Percentiles rank a stretch among this genome's conserved stretches.
These are phyloP conservation scores for Hirschfeldia incana DNA, from an alignment of 345 rosid genomes.

Conservation along the genomic window DNA sequence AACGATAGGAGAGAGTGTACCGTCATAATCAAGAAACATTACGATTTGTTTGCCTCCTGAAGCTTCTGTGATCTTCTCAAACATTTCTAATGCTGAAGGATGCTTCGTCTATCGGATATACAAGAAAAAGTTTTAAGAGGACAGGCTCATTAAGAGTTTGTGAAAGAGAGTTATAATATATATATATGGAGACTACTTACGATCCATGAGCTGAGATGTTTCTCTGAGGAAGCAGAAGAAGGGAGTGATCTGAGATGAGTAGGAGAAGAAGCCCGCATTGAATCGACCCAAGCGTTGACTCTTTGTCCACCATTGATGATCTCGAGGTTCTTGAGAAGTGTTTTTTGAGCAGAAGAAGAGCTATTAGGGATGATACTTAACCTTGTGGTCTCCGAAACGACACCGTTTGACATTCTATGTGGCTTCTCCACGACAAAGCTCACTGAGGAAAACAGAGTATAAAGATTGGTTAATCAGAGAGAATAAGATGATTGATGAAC, in stretches of 20 bases:
- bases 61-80: slow-evolving; percentile 60
- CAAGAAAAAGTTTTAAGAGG: background rate
- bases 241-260: slow-evolving; percentile 61
- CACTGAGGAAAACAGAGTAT: slow-evolving; percentile 29
- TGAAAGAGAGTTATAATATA: background rate
- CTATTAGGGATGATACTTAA: slow-evolving; percentile 44
- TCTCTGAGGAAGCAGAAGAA: slow-evolving; percentile 44
- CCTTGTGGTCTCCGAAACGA: slow-evolving; percentile 47
- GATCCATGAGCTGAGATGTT: slow-evolving; percentile 55
- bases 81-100: slow-evolving; percentile 84
- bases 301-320: slow-evolving; percentile 60
- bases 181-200: slow-evolving; percentile 41
- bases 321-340: slow-evolving; percentile 56
- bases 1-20: slow-evolving; percentile 95
- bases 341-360: slow-evolving; percentile 46
- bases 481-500: background rate
- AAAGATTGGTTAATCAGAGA: background rate
- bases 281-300: slow-evolving; percentile 75
- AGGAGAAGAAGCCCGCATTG: slow-evolving; percentile 93
- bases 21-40: slow-evolving; percentile 93
- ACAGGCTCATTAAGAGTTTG: background rate
- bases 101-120: slow-evolving; percentile 51
- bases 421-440: slow-evolving; percentile 36
- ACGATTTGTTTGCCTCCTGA: slow-evolving; percentile 84
- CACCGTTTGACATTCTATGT: slow-evolving; percentile 53